phyloP scores from a whole-genome alignment of 345 rosid genomes.

The Bretschneidera sinensis region DNA sequence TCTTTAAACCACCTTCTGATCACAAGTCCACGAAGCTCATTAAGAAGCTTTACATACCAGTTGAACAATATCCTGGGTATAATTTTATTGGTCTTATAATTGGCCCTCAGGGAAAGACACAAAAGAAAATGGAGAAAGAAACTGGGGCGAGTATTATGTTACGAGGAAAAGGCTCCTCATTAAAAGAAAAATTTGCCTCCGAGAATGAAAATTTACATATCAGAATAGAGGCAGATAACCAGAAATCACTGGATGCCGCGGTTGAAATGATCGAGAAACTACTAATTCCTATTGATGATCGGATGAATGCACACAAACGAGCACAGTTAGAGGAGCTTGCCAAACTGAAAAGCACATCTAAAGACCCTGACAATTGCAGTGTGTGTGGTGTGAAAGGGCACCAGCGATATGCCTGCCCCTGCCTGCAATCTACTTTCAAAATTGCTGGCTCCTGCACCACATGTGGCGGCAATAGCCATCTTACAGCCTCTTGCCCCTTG shows the following conservation, averaged over 20 bases:
- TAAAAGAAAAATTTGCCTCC: slow-evolving; percentile 4
- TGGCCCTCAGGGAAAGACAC: slow-evolving; percentile 25
- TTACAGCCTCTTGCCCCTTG: neutral
- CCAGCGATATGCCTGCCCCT: slow-evolving; percentile 14
- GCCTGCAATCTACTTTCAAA: slow-evolving; percentile 5
- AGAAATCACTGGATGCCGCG: slow-evolving; percentile 26
- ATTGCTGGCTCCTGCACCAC: neutral
- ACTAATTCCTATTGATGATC: slow-evolving; percentile 13
- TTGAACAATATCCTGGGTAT: slow-evolving; percentile 24
- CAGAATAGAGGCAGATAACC: slow-evolving; percentile 17
- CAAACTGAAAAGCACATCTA: slow-evolving; percentile 7
- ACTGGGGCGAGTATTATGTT: slow-evolving; percentile 28
- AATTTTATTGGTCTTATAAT: slow-evolving; percentile 23
- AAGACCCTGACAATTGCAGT: slow-evolving; percentile 2
- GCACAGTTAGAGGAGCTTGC: slow-evolving; percentile 22
- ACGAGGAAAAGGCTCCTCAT: slow-evolving; percentile 18
- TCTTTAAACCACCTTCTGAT: slow-evolving; percentile 9
- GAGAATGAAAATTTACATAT: slow-evolving; percentile 27
- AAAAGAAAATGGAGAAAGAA: slow-evolving; percentile 30
- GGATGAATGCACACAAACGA: slow-evolving; percentile 14
- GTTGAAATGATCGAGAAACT: slow-evolving; percentile 27
- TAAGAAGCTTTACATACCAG: slow-evolving; percentile 25
- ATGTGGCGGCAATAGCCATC: slow-evolving; percentile 2
- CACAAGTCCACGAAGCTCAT: slow-evolving; percentile 11
- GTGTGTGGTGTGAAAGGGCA: slow-evolving; percentile 19